Conservation (phyloP, 805 yeast species). For the Hemisphaericaspora nanyangensis region DNA sequence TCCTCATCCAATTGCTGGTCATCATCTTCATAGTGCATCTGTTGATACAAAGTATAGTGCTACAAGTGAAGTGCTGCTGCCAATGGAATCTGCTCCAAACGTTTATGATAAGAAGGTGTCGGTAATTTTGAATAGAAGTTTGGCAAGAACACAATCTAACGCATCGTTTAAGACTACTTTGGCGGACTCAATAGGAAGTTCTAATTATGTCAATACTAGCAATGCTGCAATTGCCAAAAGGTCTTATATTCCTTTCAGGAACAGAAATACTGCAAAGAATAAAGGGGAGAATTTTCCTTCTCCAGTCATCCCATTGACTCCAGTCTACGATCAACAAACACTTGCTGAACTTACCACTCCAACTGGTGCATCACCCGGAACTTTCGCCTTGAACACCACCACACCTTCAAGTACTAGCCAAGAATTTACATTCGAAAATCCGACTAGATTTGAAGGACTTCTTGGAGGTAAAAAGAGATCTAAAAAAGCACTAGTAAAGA, state of each 20-base stretch:
- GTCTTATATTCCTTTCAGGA: slow-evolving; percentile 41
- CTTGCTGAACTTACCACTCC: slow-evolving; percentile 13
- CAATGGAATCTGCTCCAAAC: slow-evolving; percentile 72
- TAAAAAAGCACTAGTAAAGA: slow-evolving; percentile 12
- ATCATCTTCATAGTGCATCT: slow-evolving; percentile 50
- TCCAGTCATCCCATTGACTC: slow-evolving; percentile 19
- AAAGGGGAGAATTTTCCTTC: slow-evolving; percentile 18
- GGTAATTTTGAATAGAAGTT: slow-evolving; percentile 65
- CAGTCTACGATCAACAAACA: slow-evolving; percentile 18
- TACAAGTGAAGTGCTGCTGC: slow-evolving; percentile 39
- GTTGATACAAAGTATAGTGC: slow-evolving; percentile 53
- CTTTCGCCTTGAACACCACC: slow-evolving; percentile 8
- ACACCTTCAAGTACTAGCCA: not conserved
- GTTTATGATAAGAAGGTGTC: slow-evolving; percentile 78
- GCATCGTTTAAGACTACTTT: slow-evolving; percentile 73
- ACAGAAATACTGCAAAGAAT: slow-evolving; percentile 17
- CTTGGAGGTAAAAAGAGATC: slow-evolving; percentile 24
- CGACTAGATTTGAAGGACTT: slow-evolving; percentile 23
- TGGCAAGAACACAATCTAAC: slow-evolving; percentile 71
- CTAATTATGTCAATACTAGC: slow-evolving; percentile 5
- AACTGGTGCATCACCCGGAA: slow-evolving; percentile 1
- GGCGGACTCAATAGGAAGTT: slow-evolving; percentile 55
- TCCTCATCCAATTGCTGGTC: slow-evolving; percentile 7
- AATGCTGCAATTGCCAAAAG: slow-evolving; percentile 17
- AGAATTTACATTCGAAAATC: slow-evolving; percentile 8